Conservation (phyloP, 2,329 filamentous ascomycete genomes). For the Pseudogymnoascus sp. region DNA sequence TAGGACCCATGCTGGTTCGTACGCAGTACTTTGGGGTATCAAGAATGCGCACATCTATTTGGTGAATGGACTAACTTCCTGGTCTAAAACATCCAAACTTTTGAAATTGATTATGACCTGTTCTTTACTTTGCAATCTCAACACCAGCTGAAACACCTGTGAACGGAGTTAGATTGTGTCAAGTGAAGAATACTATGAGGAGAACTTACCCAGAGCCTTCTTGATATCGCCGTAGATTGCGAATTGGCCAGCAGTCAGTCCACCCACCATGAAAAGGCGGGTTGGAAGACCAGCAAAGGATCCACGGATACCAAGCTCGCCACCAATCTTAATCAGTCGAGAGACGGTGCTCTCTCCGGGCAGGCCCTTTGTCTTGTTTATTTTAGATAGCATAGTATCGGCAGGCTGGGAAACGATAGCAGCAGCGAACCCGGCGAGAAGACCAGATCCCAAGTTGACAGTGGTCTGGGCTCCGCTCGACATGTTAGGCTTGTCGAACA, state of each 20-base stretch:
- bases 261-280: conserved; percentile 59
- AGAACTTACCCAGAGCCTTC: conserved; percentile 13
- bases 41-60: not conserved
- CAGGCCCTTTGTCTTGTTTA: conserved; percentile 87
- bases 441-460: conserved; percentile 73
- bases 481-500: conserved; percentile 62
- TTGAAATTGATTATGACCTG: not conserved
- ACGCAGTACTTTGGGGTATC: not conserved
- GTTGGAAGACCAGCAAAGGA: conserved; percentile 76
- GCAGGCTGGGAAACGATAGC: conserved; percentile 82
- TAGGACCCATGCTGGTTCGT: not conserved
- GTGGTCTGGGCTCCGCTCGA: conserved; percentile 63
- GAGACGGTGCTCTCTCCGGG: conserved; percentile 75
- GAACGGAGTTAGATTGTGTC: not conserved
- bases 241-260: conserved; percentile 72
- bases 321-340: conserved; percentile 79
- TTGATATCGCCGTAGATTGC: conserved; percentile 73
- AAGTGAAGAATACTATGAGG: not conserved
- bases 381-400: conserved; percentile 90
- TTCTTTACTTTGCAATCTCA: not conserved
- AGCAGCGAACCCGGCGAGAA: conserved; percentile 75
- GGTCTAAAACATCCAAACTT: not conserved
- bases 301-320: conserved; percentile 73
- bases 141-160: not conserved
- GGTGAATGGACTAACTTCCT: not conserved